Evolutionary conservation across 106 monocot species (phyloP).

Genomic region (Allium cepa): DNA sequence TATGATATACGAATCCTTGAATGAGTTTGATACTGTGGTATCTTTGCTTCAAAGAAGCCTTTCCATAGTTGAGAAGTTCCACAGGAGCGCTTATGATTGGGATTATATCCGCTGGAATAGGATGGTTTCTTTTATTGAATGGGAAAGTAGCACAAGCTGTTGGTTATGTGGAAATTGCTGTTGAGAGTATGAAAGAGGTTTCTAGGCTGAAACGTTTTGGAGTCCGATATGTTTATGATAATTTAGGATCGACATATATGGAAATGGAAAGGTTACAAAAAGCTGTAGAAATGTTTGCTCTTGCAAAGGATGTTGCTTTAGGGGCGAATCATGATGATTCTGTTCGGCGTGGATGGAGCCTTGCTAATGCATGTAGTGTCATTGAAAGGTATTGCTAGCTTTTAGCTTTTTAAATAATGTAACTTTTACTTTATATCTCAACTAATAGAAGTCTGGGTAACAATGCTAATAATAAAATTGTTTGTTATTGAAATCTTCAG

Average conservation of each 20-base stretch:
- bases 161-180: constrained; percentile 67
- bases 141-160: constrained; percentile 71
- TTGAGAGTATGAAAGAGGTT: constrained; percentile 84
- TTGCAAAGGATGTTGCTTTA: constrained; percentile 81
- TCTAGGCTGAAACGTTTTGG: constrained; percentile 91
- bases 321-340: constrained; percentile 81
- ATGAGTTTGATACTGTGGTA: constrained; percentile 65
- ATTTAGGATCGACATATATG: constrained; percentile 87
- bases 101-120: background rate
- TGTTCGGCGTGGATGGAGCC: constrained; percentile 73
- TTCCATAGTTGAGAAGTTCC: background rate
- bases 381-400: constrained; percentile 54
- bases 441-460: background rate
- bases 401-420: background rate
- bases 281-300: constrained; percentile 92
- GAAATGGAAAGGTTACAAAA: constrained; percentile 78
- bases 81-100: constrained; percentile 4
- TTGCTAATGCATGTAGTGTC: constrained; percentile 83
- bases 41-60: constrained; percentile 58
- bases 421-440: background rate
- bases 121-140: constrained; percentile 12
- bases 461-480: background rate
- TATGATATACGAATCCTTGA: constrained; percentile 75
- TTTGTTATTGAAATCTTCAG: too few species aligned
- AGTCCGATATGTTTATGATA: constrained; percentile 89